Evolutionary conservation across 139 green algal species (phyloP).

Genomic region (Chlorella sp.): DNA sequence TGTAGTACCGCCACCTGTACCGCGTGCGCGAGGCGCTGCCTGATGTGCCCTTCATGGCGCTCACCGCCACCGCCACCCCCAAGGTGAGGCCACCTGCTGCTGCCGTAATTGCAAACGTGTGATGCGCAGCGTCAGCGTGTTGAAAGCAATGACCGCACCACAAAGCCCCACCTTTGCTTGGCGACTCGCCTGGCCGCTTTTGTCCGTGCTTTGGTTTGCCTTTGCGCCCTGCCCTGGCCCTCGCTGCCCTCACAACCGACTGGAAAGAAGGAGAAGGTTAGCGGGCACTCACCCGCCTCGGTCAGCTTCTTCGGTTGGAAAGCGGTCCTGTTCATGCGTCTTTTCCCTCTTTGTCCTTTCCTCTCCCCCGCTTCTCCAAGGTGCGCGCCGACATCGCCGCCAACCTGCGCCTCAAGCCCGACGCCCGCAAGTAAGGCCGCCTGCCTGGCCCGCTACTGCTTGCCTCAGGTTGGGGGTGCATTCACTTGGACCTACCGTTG

Average conservation of each 20-base stretch:
- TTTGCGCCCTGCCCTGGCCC: background rate
- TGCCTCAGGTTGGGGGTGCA: background rate
- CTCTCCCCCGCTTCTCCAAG: background rate
- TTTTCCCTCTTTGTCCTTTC: background rate
- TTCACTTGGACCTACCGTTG: background rate
- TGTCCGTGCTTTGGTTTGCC: background rate
- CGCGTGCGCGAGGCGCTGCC: slow-evolving; percentile 54
- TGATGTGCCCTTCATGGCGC: slow-evolving; percentile 56
- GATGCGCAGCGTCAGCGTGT: no score
- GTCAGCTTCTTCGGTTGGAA: no score
- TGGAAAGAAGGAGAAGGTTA: no score
- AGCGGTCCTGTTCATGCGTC: background rate
- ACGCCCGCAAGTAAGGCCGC: background rate
- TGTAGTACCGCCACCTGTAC: slow-evolving; percentile 60
- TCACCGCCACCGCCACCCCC: slow-evolving; percentile 53
- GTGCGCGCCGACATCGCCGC: slow-evolving; percentile 47
- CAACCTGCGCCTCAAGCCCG: slow-evolving; percentile 45
- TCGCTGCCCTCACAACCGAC: no score
- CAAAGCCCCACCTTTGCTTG: no score
- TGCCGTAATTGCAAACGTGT: no score
- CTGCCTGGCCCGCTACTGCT: background rate
- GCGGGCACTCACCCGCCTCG: no score
- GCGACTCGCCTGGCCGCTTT: no score
- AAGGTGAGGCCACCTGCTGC: background rate
- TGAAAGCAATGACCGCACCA: no score